phyloP scores from a whole-genome alignment of 306 rosid species.

The Fagus sylvatica region DNA sequence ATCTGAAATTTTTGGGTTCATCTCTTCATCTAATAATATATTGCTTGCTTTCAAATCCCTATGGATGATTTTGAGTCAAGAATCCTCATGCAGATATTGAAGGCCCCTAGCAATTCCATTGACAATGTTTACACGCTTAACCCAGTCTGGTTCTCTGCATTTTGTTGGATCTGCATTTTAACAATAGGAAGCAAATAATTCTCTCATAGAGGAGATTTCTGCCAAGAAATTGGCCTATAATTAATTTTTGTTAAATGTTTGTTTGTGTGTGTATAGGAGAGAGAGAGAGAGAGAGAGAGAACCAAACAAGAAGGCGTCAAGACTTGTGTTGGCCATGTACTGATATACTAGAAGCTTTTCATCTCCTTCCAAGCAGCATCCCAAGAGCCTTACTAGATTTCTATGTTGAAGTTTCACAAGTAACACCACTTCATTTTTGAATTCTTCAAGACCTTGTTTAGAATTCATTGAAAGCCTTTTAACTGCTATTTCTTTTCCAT shows the following conservation, averaged over 20 bases:
- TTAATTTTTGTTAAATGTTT: not conserved
- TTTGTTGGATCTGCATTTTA: conserved; percentile 3
- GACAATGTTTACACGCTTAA: not conserved
- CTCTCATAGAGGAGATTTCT: no score
- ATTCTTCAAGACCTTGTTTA: conserved; percentile 27
- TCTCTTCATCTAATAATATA: not conserved
- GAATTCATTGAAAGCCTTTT: conserved; percentile 31
- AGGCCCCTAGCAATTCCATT: conserved; percentile 11
- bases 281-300: not conserved
- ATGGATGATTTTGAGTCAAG: conserved; percentile 16
- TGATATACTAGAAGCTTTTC: conserved; percentile 48
- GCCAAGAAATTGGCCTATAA: not conserved
- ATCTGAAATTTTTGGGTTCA: conserved; percentile 16
- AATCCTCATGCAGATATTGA: conserved; percentile 16
- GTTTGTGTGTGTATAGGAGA: not conserved
- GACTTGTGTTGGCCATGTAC: conserved; percentile 34
- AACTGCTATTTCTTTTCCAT: conserved; percentile 37
- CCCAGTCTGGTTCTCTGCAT: not conserved
- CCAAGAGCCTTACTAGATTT: conserved; percentile 42
- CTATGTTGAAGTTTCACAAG: conserved; percentile 38
- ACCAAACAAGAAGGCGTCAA: conserved; percentile 34
- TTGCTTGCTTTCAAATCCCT: conserved; percentile 19
- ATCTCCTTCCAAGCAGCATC: conserved; percentile 33
- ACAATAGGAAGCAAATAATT: not conserved
- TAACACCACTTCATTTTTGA: conserved; percentile 23